Evolutionary conservation across 2,329 filamentous ascomycete genomes (phyloP), one percentile per base, ranked within the genome.

Genomic region (Alternaria sp.): DNA sequence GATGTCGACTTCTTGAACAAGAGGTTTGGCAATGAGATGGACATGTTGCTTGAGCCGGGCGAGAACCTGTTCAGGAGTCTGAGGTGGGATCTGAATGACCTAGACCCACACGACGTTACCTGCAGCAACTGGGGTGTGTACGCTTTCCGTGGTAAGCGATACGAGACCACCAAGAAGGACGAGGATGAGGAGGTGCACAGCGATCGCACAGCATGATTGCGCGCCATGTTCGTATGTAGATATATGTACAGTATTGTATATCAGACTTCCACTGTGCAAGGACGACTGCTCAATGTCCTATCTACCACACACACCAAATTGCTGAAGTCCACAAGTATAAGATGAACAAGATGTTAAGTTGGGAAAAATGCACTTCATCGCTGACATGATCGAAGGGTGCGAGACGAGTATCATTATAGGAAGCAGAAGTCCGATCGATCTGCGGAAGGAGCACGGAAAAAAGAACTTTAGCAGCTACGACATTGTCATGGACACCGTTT

Each of bases 61-160:
- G 94, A 98, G 85, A 99, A 99, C 75, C 86, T 85, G 16, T 99
- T 99, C 83, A 87, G 94, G 73, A 99, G 95, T 81, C 80, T 97
- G 76, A 86, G 94, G 72, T 99, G 96, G 96, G 96, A 99, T 80
- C 79, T 99, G 73, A 97, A 99, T 74, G 96, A 99, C 75, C 82
- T 95, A 65, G 95, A 97, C 77, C 94, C 94, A 7, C 92, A 96
- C 75, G 95, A 98, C 79, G 84, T 98, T 64, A 97, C 90, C 70
- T 96, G 93, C 74, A 94, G 95, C 56, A 99, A 99, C 79, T 99
- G 93, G 93, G 95, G 95, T 11, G 84, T 97, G 2, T 99, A 96
- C 93, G 93, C 91, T 14, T 99, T 99, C 83, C 88, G 95, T 81
- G 95, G 95, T 70, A 99, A 99, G 88, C 91, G 94, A 88, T 97